Evolutionary conservation across 2,329 filamentous ascomycete species (phyloP).

Genomic region (Venturiaceae sp.): DNA sequence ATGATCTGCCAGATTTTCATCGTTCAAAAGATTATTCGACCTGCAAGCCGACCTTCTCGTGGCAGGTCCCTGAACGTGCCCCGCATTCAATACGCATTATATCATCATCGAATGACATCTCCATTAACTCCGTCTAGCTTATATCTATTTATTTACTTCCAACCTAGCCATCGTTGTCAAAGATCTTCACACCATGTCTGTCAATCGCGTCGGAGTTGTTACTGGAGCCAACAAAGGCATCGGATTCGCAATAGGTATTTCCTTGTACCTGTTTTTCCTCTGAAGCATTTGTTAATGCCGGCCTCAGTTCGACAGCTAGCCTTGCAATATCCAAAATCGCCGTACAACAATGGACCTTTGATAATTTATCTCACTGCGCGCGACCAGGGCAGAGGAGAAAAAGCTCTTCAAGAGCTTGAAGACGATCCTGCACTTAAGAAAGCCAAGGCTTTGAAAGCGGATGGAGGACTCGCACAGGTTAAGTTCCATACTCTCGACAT

Average conservation of each 20-base stretch:
- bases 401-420: conserved; percentile 33
- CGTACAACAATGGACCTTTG: conserved; percentile 35
- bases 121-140: background rate
- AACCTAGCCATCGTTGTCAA: background rate
- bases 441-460: conserved; percentile 32
- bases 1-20: too few species aligned
- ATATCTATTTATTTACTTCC: background rate
- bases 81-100: too few species aligned
- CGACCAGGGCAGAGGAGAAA: conserved; percentile 36
- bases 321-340: conserved; percentile 41
- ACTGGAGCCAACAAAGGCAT: conserved; percentile 47
- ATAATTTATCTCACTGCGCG: conserved; percentile 46
- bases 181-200: conserved; percentile 9
- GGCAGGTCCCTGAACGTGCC: too few species aligned
- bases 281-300: background rate
- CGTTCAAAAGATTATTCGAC: too few species aligned
- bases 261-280: background rate
- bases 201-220: conserved; percentile 37
- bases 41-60: too few species aligned
- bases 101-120: too few species aligned
- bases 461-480: conserved; percentile 37
- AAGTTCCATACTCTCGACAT: conserved; percentile 40
- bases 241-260: conserved; percentile 21
- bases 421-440: conserved; percentile 34
- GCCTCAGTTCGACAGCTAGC: conserved; percentile 40